These are phyloP conservation scores for Malassezia pachydermatis DNA, from an alignment of 1,284 basidiomycete genomes.

Conservation along the genomic window DNA sequence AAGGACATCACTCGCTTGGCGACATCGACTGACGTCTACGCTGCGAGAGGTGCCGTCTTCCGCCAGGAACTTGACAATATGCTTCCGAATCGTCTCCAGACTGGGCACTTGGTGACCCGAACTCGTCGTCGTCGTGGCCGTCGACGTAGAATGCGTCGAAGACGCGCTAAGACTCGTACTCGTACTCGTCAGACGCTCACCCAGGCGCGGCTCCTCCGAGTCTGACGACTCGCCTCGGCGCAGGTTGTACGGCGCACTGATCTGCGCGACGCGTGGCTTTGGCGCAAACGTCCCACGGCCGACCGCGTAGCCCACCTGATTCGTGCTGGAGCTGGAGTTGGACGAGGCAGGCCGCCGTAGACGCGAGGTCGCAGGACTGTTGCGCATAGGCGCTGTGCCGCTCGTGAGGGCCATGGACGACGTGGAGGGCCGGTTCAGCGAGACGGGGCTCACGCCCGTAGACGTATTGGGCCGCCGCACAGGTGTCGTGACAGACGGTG, in stretches of 20 bases:
- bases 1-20: slow-evolving; percentile 40
- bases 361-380: neutral
- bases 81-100: slow-evolving; percentile 34
- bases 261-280: slow-evolving; percentile 7
- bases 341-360: slow-evolving; percentile 5
- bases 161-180: neutral
- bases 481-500: neutral
- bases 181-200: neutral
- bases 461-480: neutral
- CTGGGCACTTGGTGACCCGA: neutral
- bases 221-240: slow-evolving; percentile 5
- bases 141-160: neutral
- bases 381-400: no score
- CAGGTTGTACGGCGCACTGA: slow-evolving; percentile 19
- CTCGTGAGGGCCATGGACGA: no score
- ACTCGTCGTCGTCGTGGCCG: neutral
- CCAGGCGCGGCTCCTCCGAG: slow-evolving; percentile 4
- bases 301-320: slow-evolving; percentile 28
- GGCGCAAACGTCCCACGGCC: slow-evolving; percentile 30
- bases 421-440: no score
- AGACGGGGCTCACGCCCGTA: no score
- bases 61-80: slow-evolving; percentile 46
- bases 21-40: slow-evolving; percentile 40
- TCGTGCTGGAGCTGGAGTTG: neutral
- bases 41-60: slow-evolving; percentile 40